These are phyloP conservation scores for Boletus rufocinnamomeus DNA, from an alignment of 768 basidiomycete species.

Conservation along the genomic window DNA sequence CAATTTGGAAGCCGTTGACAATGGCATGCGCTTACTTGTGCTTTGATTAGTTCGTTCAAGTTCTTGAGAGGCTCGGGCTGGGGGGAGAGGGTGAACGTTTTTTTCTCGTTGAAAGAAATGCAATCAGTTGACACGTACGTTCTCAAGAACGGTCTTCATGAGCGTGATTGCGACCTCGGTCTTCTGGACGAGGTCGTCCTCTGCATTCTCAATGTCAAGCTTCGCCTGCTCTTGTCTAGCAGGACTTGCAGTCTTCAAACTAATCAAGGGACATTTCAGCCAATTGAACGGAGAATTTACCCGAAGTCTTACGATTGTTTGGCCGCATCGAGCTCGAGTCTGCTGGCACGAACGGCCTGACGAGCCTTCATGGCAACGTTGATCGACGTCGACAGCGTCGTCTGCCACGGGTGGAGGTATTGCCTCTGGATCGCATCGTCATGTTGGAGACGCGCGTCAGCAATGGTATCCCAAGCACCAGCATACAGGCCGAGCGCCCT, in stretches of 20 bases:
- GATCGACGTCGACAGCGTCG: conserved; percentile 80
- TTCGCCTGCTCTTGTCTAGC: conserved; percentile 88
- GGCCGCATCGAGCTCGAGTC: conserved; percentile 88
- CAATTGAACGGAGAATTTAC: background rate
- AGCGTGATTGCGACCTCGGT: conserved; percentile 96
- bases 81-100: background rate
- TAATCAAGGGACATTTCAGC: conserved; percentile 33
- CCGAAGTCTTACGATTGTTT: conserved; percentile 70
- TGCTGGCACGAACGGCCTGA: conserved; percentile 73
- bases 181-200: conserved; percentile 96
- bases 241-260: conserved; percentile 76
- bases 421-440: conserved; percentile 66
- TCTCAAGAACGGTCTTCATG: conserved; percentile 98
- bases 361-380: conserved; percentile 91
- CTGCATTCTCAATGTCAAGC: conserved; percentile 89
- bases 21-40: conserved; percentile 56
- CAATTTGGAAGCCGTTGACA: background rate
- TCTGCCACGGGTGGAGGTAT: conserved; percentile 86
- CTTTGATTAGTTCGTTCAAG: conserved; percentile 87
- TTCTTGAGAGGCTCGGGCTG: conserved; percentile 97
- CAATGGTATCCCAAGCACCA: conserved; percentile 80
- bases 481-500: conserved; percentile 80
- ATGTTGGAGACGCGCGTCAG: conserved; percentile 76
- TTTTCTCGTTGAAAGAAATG: background rate
- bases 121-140: conserved; percentile 55